Evolutionary conservation across 2,329 filamentous ascomycete genomes (phyloP), one percentile per base, ranked within the genome.

Genomic region (Botryosphaeria agaves): DNA sequence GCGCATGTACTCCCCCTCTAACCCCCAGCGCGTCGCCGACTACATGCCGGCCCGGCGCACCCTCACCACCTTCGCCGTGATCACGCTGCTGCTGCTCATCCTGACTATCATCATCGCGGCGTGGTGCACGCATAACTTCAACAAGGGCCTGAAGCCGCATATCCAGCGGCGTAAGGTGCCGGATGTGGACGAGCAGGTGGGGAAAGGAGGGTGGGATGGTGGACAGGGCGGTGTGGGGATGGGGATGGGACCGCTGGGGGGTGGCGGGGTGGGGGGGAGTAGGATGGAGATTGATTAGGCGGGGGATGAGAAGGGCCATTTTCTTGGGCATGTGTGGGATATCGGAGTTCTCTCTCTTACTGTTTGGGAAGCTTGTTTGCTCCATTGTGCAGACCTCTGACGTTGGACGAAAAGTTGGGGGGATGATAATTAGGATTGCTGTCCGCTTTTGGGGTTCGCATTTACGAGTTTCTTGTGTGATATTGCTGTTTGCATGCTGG

Each of bases 41-140:
- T 98, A 95, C 59, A 51, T 64, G 30, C 76, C 87, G 4, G 87
- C 89, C 21, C 72, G 77, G 37, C 79, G 78, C 47, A 87, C 80
- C 11, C 64, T 98, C 47, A 94, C 87, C 4, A 82, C 84, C 35
- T 98, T 98, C 47, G 87, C 89, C 30, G 74, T 93, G 38, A 76
- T 98, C 45, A 94, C 89, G 24, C 81, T 98, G 35, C 56, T 91
- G 17, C 62, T 95, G 36, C 82, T 98, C 43, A 60, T 95, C 30
- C 61, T 84, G 38, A 98, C 89, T 35, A 94, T 98, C 43, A 57
- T 69, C 51, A 85, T 92, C 43, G 85, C 83, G 23, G 72, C 79
- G 46, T 65, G 87, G 44, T 95, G 87, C 65, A 85, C 83, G 55
- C 61, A 68, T 53, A 95, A 95, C 59, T 98, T 95, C 57, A 71